Conservation (phyloP, 225 moss, liverwort and hornwort species). For the Pseudoscleropodium purum region DNA sequence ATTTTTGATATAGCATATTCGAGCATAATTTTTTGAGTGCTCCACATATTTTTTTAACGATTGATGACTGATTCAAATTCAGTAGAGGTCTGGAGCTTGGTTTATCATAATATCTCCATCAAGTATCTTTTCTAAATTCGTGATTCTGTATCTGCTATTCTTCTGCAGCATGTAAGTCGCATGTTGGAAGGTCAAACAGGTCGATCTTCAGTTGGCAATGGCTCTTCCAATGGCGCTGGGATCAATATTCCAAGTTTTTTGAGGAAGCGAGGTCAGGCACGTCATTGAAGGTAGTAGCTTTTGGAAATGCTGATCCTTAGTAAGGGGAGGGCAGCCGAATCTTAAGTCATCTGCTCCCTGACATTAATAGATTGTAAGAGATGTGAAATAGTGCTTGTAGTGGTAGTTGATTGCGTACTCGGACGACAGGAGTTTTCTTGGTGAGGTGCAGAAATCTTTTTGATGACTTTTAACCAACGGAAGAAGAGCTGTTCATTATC, state of each 20-base stretch:
- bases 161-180: slow-evolving; percentile 34
- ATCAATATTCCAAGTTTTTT: slow-evolving; percentile 87
- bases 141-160: not conserved
- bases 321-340: not conserved
- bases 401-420: slow-evolving; percentile 8
- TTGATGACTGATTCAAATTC: not conserved
- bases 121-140: not conserved
- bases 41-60: not conserved
- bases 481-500: not conserved
- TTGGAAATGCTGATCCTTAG: not conserved
- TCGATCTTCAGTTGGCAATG: slow-evolving; percentile 30
- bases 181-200: slow-evolving; percentile 37
- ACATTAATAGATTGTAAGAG: not conserved
- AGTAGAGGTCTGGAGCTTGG: not conserved
- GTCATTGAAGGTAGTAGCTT: slow-evolving; percentile 47
- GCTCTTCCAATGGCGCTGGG: slow-evolving; percentile 43
- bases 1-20: not conserved
- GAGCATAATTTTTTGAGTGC: not conserved
- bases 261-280: slow-evolving; percentile 77
- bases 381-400: slow-evolving; percentile 24
- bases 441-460: slow-evolving; percentile 4
- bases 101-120: not conserved
- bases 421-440: not conserved
- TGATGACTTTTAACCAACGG: not conserved
- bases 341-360: not conserved